Percentiles rank a stretch among this genome's conserved stretches.
Evolutionary conservation across 2,329 filamentous ascomycete genomes (phyloP).

Genomic region (Verticillium longisporum): DNA sequence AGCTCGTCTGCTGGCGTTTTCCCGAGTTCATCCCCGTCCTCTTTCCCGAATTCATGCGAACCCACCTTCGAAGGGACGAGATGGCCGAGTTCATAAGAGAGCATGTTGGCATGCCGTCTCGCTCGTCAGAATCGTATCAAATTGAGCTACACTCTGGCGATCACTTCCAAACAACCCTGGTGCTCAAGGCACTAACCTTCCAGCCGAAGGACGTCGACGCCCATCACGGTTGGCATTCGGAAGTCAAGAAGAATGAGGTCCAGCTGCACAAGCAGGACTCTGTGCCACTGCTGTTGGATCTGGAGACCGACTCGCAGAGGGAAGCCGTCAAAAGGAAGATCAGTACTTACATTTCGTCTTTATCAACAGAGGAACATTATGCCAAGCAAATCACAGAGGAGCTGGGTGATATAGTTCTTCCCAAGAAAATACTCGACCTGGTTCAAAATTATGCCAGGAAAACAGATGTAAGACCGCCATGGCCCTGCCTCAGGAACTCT

Average conservation of each 20-base stretch:
- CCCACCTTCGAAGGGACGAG: slow-evolving; percentile 42
- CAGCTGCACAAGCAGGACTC: slow-evolving; percentile 33
- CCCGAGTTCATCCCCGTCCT: slow-evolving; percentile 45
- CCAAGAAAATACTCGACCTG: slow-evolving; percentile 37
- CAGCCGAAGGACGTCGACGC: slow-evolving; percentile 34
- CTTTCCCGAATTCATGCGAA: slow-evolving; percentile 45
- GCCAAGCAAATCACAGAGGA: slow-evolving; percentile 44
- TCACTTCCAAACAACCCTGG: slow-evolving; percentile 27
- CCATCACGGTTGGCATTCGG: slow-evolving; percentile 44
- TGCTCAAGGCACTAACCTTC: slow-evolving; percentile 41
- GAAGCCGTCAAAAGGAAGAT: slow-evolving; percentile 38
- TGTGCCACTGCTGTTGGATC: slow-evolving; percentile 44
- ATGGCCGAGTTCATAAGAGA: slow-evolving; percentile 40
- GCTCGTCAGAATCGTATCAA: slow-evolving; percentile 30
- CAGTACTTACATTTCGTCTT: slow-evolving; percentile 41
- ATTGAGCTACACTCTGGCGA: slow-evolving; percentile 43
- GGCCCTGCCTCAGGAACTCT: neutral
- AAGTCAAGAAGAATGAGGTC: slow-evolving; percentile 26
- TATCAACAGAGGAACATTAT: slow-evolving; percentile 40
- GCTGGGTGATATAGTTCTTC: slow-evolving; percentile 36
- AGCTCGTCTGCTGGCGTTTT: slow-evolving; percentile 54
- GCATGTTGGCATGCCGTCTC: slow-evolving; percentile 36
- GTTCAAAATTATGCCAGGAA: slow-evolving; percentile 40
- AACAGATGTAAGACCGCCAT: slow-evolving; percentile 29
- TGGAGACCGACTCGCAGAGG: slow-evolving; percentile 30